These are phyloP conservation scores for Echinochloa phyllopogon DNA, from an alignment of 176 grass and related monocot genomes.

Conservation along the genomic window DNA sequence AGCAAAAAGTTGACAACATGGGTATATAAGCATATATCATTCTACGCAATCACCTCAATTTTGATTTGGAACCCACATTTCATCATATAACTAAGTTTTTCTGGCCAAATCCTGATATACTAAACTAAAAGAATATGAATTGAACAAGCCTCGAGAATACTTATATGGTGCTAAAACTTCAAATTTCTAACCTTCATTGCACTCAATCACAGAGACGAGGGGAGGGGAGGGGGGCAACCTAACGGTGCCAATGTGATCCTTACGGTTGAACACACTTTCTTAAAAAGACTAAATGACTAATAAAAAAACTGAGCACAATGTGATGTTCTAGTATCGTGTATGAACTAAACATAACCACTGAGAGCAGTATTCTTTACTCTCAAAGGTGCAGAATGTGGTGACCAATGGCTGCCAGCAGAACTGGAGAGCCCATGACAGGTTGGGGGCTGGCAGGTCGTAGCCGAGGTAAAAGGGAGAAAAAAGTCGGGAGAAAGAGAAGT, in stretches of 20 bases:
- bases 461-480: background rate
- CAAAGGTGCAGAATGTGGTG: background rate
- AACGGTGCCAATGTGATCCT: background rate
- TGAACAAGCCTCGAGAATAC: background rate
- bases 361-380: conserved; percentile 7
- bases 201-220: background rate
- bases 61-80: conserved; percentile 4
- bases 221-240: background rate
- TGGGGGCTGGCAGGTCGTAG: background rate
- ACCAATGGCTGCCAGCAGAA: background rate
- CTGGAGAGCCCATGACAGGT: background rate
- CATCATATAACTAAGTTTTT: conserved; percentile 9
- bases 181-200: background rate
- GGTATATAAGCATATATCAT: background rate
- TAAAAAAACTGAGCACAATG: background rate
- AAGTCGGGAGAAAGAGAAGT: background rate
- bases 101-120: conserved; percentile 1
- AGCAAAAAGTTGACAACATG: conserved; percentile 24
- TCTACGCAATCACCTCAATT: background rate
- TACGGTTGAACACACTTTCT: conserved; percentile 17
- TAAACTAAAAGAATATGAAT: conserved; percentile 17
- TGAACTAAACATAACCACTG: background rate
- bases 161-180: background rate
- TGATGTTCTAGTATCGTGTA: conserved; percentile 1
- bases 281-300: background rate